Percentiles rank a stretch among this genome's conserved stretches.
phyloP scores from a whole-genome alignment of 495 filamentous ascomycete genomes.

The Cercophora sp. region DNA sequence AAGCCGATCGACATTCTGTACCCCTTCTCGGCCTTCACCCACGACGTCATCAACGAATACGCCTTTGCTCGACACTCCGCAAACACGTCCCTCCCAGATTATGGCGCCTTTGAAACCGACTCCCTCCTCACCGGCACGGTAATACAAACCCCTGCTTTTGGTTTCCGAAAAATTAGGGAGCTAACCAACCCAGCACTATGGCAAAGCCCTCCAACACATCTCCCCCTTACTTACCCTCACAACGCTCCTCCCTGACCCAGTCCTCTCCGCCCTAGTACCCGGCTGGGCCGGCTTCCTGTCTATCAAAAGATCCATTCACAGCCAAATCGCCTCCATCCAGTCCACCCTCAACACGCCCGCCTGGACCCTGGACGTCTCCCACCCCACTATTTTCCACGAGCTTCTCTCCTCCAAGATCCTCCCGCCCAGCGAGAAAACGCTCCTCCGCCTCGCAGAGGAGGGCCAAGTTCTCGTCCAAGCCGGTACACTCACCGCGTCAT shows the following conservation, averaged over 20 bases:
- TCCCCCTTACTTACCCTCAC: slow-evolving; percentile 4
- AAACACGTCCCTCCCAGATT: slow-evolving; percentile 1
- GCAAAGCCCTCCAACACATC: slow-evolving; percentile 15
- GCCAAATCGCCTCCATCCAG: slow-evolving; percentile 10
- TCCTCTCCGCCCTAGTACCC: background rate
- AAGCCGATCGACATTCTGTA: slow-evolving; percentile 6
- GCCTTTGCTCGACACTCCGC: slow-evolving; percentile 7
- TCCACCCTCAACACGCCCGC: background rate
- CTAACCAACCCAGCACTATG: too few relatives aligned
- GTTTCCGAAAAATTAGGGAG: too few relatives aligned
- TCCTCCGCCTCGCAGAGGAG: slow-evolving; percentile 29
- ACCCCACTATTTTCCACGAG: slow-evolving; percentile 31
- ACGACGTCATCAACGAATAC: slow-evolving; percentile 16
- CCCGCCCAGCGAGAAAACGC: slow-evolving; percentile 21
- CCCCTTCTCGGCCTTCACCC: slow-evolving; percentile 16
- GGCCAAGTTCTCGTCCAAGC: slow-evolving; percentile 26
- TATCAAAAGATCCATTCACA: slow-evolving; percentile 4
- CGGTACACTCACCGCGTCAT: slow-evolving; percentile 24
- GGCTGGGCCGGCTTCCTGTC: slow-evolving; percentile 5
- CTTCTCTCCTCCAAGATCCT: slow-evolving; percentile 24
- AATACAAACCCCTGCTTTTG: too few relatives aligned
- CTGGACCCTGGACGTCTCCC: background rate
- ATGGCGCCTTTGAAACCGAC: slow-evolving; percentile 11
- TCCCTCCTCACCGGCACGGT: slow-evolving; percentile 13
- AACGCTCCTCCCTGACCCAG: slow-evolving; percentile 3